phyloP scores from a whole-genome alignment of 1,139 yeast genomes.

The Pichia sp. region DNA sequence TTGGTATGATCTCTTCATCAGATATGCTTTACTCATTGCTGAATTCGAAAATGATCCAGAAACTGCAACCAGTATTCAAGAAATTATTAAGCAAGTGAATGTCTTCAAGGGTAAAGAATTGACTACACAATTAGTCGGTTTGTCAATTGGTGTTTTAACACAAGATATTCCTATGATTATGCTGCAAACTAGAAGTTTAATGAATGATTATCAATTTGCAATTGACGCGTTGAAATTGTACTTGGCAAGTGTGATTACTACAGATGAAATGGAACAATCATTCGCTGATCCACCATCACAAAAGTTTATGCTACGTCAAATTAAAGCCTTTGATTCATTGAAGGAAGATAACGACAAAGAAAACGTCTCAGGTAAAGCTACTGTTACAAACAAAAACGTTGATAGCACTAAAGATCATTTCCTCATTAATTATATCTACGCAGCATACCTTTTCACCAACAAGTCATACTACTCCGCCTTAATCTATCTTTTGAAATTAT shows the following conservation, averaged over 20 bases:
- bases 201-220: constrained; percentile 72
- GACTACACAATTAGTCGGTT: constrained; percentile 59
- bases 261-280: constrained; percentile 53
- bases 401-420: constrained; percentile 58
- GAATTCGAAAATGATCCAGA: constrained; percentile 56
- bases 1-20: constrained; percentile 87
- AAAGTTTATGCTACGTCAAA: constrained; percentile 82
- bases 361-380: constrained; percentile 68
- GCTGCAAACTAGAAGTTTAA: constrained; percentile 57
- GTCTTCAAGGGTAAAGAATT: constrained; percentile 61
- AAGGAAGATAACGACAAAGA: constrained; percentile 46
- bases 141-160: constrained; percentile 61
- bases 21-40: constrained; percentile 66
- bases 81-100: constrained; percentile 72
- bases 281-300: constrained; percentile 83
- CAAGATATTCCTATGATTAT: constrained; percentile 53
- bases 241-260: constrained; percentile 65
- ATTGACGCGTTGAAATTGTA: constrained; percentile 67
- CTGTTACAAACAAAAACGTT: constrained; percentile 49
- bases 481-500: constrained; percentile 63
- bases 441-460: constrained; percentile 77
- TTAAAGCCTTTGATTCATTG: constrained; percentile 82
- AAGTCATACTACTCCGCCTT: constrained; percentile 80
- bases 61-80: constrained; percentile 69
- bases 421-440: constrained; percentile 71